Conservation (phyloP, 768 basidiomycete species). For the Tephrocybe sp. region DNA sequence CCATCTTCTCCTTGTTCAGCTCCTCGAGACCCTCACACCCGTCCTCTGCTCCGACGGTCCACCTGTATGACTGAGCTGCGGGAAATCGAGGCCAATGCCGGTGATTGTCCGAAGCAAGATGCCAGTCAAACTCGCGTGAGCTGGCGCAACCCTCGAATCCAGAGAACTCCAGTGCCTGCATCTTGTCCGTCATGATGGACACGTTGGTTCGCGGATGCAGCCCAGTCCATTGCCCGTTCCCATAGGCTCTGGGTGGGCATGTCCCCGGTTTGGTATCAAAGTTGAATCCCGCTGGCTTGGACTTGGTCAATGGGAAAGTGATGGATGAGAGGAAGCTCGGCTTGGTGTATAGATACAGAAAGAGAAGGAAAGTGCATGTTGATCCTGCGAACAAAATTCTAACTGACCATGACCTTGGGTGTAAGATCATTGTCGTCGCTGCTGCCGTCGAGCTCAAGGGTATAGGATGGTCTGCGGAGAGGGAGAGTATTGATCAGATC, state of each 20-base stretch:
- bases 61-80: slow-evolving; percentile 46
- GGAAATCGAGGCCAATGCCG: slow-evolving; percentile 54
- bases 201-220: slow-evolving; percentile 30
- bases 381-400: slow-evolving; percentile 20
- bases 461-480: not conserved
- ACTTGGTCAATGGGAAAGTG: not conserved
- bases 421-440: slow-evolving; percentile 12
- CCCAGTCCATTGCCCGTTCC: slow-evolving; percentile 36
- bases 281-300: slow-evolving; percentile 5
- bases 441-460: not conserved
- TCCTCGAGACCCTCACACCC: slow-evolving; percentile 39
- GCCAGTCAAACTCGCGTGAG: slow-evolving; percentile 61
- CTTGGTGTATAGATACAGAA: slow-evolving; percentile 24
- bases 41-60: slow-evolving; percentile 42
- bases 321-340: slow-evolving; percentile 8
- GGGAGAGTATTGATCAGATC: not conserved
- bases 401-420: slow-evolving; percentile 18
- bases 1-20: slow-evolving; percentile 40
- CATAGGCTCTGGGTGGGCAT: slow-evolving; percentile 33
- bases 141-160: slow-evolving; percentile 63
- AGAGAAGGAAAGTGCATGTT: slow-evolving; percentile 19
- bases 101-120: slow-evolving; percentile 51
- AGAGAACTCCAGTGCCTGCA: slow-evolving; percentile 49
- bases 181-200: slow-evolving; percentile 31
- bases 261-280: slow-evolving; percentile 11